Conservation (phyloP, 2,329 filamentous ascomycete species). For the Didymosphaeria variabile region DNA sequence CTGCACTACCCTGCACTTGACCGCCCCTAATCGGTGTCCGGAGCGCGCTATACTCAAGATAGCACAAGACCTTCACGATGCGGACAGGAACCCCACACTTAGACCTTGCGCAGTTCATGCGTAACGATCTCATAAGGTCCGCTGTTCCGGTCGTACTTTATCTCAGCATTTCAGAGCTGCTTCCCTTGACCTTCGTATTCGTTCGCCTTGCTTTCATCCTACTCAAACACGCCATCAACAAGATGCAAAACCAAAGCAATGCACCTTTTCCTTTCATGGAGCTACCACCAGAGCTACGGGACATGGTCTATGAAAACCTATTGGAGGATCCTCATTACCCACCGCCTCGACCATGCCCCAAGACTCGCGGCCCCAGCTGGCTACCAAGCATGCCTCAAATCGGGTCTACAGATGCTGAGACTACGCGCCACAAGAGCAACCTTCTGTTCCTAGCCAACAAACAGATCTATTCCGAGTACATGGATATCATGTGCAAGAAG, state of each 20-base stretch:
- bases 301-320: conserved; percentile 44
- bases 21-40: conserved; percentile 13
- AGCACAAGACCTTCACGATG: conserved; percentile 11
- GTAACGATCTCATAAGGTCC: conserved; percentile 10
- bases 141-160: neutral
- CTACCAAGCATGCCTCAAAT: conserved; percentile 9
- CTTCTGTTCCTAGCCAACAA: conserved; percentile 44
- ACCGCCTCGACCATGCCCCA: conserved; percentile 22
- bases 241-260: conserved; percentile 28
- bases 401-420: neutral
- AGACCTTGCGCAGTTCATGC: conserved; percentile 5
- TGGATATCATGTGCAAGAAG: conserved; percentile 43
- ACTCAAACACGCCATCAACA: conserved; percentile 26
- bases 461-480: conserved; percentile 47
- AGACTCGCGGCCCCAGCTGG: conserved; percentile 28
- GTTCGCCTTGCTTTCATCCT: conserved; percentile 22
- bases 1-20: conserved; percentile 12
- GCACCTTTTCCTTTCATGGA: conserved; percentile 41
- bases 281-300: conserved; percentile 43
- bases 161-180: neutral
- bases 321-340: conserved; percentile 44
- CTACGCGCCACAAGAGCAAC: conserved; percentile 24
- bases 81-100: conserved; percentile 10
- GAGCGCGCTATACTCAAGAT: conserved; percentile 4
- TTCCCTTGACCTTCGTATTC: conserved; percentile 20